Base-by-base conservation (phyloP, 106 monocot species). In the Dendrobium nobile region DNA sequence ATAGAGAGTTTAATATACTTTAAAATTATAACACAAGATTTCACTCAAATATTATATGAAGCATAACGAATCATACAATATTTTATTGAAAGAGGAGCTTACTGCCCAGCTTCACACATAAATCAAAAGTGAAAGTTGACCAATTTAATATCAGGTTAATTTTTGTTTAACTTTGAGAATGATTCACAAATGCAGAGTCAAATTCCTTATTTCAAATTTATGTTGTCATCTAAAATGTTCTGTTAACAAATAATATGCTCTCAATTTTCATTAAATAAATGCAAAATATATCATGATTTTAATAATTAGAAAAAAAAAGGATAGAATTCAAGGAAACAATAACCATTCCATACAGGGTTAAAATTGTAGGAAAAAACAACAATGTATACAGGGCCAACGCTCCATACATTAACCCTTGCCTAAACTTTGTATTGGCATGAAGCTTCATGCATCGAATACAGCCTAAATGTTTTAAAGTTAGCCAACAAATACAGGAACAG, bases 61-160 rank as follows among this genome's bases (percentile, higher is more conserved):
- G 5, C 58, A 58, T 33, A 68, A 68, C 27, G 2, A 13, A 68
- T 33, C 70, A 37, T 33, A 4, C 2, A 70, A 22, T 68, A 31
- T 68, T 61, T 68, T 68, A 68, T 68, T 68, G 28, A 68, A 68
- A 68, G 15, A 68, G 68, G 33, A 37, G 37, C 15, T 70, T 37
- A 70, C 37, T 70, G 37, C 33, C 6, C 3, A 22, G 15, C 28
- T 70, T 70, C 40, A 70, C 37, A 70, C 70, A 17, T 16, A 70
- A 28, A 70, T 33, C 10, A 33, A 33, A 13, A 33, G 15, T 70
- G 70, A 40, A 37, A 70, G 70, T 11, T 70, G 31, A 70, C 28
- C 24, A 67, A 28, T 67, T 67, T 70, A 70, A 70, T 70, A 22
- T 6, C n/a, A 13, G 11, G 15, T 37, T 31, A 16, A 70, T 70